Percentiles rank a stretch among this genome's conserved stretches.
phyloP scores from a whole-genome alignment of 768 basidiomycete species.

The Kwoniella shandongensis region DNA sequence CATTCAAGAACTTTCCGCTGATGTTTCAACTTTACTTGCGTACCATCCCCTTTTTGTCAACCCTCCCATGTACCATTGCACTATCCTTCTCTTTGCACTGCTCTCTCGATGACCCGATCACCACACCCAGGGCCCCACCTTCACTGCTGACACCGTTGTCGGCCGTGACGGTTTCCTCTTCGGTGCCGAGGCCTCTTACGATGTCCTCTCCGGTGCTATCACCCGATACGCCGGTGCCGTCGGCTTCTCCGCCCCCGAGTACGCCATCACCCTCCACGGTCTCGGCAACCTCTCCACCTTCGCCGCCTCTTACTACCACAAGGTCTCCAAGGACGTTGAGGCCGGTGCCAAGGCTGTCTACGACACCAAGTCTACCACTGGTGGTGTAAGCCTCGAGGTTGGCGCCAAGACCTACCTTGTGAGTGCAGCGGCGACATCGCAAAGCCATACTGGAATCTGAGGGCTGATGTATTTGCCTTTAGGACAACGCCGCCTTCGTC shows the following conservation, averaged over 20 bases:
- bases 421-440: conserved; percentile 20
- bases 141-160: conserved; percentile 92
- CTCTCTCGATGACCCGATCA: too few species aligned
- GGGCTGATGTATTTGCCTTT: conserved; percentile 55
- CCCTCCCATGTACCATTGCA: too few species aligned
- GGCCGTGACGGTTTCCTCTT: conserved; percentile 97
- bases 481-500: conserved; percentile 85
- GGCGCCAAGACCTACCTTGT: conserved; percentile 85
- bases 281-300: conserved; percentile 92
- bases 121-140: conserved; percentile 96
- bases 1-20: conserved; percentile 1
- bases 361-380: conserved; percentile 84
- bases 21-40: not conserved
- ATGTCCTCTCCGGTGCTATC: conserved; percentile 88
- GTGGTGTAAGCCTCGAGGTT: conserved; percentile 86
- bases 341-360: conserved; percentile 70
- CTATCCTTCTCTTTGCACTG: too few species aligned
- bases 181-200: conserved; percentile 94
- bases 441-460: not conserved
- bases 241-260: conserved; percentile 92
- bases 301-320: conserved; percentile 95
- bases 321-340: conserved; percentile 53
- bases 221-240: conserved; percentile 87
- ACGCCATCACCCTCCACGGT: conserved; percentile 85
- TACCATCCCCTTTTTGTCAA: conserved; percentile 4